Base-by-base conservation (phyloP, 768 basidiomycete genomes). In the Boletus huronensis region DNA sequence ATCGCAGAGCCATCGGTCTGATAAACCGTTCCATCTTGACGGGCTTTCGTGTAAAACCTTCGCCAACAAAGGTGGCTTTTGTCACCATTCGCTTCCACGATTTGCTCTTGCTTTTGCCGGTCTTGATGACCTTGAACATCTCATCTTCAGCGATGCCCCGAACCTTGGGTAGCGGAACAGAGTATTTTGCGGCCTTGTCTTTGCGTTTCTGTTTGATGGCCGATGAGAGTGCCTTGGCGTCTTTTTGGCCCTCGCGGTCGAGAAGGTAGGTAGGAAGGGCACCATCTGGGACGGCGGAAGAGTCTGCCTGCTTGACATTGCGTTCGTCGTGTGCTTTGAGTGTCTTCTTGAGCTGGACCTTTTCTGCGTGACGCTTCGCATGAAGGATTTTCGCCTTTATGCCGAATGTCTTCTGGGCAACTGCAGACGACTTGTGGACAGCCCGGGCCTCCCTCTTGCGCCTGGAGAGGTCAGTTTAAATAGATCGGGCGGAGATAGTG, bases 71-170 rank as follows among this genome's bases (percentile, higher is more conserved):
- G 9, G 97, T 99, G 31, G 97, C 97, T 74, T 99, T 99, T 52
- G 93, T 97, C 57, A 99, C 91, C 94, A 98, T 98, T 61, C 94
- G 84, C 77, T 99, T 99, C 97, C 97, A 99, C 17, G 90, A 82
- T 74, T 98, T 99, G 66, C 82, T 85, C 75, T 93, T 97, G 68
- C 82, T 89, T 78, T 98, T 98, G 52, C 97, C 97, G 1, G 96
- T 94, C 79, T 93, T 92, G 80, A 99, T 78, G 29, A 99, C 97
- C 79, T 95, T 98, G 81, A 99, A 99, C 90, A 94, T 97, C 79
- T 99, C 97, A 65, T 98, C 97, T 72, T 99, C 97, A 16, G 96
- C 95, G 63, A 99, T 98, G 19, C 97, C 97, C 55, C 96, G 78
- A 49, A 99, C 97, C 75, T 93, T 96, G 46, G 97, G 97, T 57